phyloP scores from a whole-genome alignment of 768 basidiomycete genomes.

The Glaciozyma antarctica region DNA sequence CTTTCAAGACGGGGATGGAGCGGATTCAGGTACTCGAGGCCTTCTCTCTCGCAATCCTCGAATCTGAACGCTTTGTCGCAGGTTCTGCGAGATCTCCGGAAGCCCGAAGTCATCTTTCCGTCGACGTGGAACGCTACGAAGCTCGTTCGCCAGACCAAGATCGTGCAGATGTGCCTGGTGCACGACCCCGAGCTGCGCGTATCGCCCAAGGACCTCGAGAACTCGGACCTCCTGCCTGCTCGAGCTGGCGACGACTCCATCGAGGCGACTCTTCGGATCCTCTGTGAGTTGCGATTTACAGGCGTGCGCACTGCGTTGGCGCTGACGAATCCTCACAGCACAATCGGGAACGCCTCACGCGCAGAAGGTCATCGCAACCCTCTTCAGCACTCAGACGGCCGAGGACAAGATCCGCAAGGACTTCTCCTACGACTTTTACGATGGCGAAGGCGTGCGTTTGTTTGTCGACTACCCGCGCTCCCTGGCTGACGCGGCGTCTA shows the following conservation, averaged over 20 bases:
- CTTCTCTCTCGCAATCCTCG: neutral
- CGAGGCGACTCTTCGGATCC: constrained; percentile 28
- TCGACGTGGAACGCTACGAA: constrained; percentile 28
- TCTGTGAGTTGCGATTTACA: constrained; percentile 10
- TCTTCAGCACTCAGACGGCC: constrained; percentile 27
- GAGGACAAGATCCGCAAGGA: constrained; percentile 30
- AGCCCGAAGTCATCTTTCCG: constrained; percentile 35
- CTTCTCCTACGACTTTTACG: constrained; percentile 32
- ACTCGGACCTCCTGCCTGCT: constrained; percentile 31
- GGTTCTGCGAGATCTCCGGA: constrained; percentile 35
- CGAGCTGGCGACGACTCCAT: constrained; percentile 35
- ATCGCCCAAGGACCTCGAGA: constrained; percentile 32
- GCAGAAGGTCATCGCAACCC: constrained; percentile 26
- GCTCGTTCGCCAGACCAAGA: constrained; percentile 33
- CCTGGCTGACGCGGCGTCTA: neutral
- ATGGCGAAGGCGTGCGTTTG: constrained; percentile 12
- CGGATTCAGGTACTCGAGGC: constrained; percentile 16
- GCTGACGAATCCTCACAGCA: constrained; percentile 1
- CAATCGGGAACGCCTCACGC: constrained; percentile 30
- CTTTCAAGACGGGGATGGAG: constrained; percentile 37
- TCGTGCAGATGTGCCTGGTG: constrained; percentile 34
- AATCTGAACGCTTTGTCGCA: neutral
- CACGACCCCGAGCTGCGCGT: constrained; percentile 36
- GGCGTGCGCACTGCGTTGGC: neutral
- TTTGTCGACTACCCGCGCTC: neutral